phyloP scores from a whole-genome alignment of 257 asterid genomes.

The Solanum ossicruentum region DNA sequence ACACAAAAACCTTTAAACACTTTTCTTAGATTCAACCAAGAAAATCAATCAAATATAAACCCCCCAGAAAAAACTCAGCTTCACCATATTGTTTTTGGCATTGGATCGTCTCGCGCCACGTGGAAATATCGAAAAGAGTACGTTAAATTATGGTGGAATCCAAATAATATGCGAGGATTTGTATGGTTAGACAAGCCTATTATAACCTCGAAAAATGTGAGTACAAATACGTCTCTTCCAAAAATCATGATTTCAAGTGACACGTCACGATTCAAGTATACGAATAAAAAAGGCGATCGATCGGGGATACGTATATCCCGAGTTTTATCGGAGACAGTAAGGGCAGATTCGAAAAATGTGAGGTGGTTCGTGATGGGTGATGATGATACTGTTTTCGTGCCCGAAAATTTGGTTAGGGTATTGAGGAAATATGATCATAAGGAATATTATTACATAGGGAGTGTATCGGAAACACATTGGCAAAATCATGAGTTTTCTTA shows the following conservation, averaged over 20 bases:
- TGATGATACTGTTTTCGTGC: conserved; percentile 30
- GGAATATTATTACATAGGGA: conserved; percentile 22
- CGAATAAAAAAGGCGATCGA: conserved; percentile 1
- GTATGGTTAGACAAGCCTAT: conserved; percentile 23
- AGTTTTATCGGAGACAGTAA: conserved; percentile 14
- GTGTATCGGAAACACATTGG: conserved; percentile 23
- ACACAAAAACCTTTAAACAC: not conserved
- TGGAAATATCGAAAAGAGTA: conserved; percentile 25
- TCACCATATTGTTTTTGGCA: conserved; percentile 31
- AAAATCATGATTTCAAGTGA: conserved; percentile 13
- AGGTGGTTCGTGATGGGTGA: conserved; percentile 38
- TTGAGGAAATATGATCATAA: conserved; percentile 25
- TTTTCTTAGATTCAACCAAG: not conserved
- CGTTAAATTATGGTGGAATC: conserved; percentile 26
- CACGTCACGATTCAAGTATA: conserved; percentile 15
- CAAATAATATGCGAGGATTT: conserved; percentile 16
- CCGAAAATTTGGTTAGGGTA: conserved; percentile 25
- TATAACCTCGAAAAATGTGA: not conserved
- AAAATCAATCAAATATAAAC: not conserved
- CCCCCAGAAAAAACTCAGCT: conserved; percentile 11
- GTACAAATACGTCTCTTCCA: not conserved
- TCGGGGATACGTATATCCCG: conserved; percentile 19
- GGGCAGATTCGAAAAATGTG: conserved; percentile 15
- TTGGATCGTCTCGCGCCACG: conserved; percentile 18
- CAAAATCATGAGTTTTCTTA: conserved; percentile 23